Conservation (phyloP, 768 basidiomycete species). For the Auricularia sp. region DNA sequence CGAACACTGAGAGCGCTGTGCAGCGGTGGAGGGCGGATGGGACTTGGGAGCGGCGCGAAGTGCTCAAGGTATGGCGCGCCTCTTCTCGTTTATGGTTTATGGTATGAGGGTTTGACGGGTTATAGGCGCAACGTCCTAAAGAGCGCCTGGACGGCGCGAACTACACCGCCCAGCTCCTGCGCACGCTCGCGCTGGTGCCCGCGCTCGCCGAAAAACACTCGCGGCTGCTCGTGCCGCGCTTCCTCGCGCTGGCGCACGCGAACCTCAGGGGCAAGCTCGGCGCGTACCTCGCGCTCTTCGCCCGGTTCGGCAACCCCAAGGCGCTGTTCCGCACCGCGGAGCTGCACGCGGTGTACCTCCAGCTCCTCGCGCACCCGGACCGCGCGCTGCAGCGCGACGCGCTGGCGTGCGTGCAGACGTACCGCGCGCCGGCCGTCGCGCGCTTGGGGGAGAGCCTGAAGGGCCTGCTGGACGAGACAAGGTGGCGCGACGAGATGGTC, state of each 20-base stretch:
- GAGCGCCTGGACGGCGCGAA: conserved; percentile 59
- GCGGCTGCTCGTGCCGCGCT: conserved; percentile 76
- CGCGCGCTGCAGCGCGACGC: conserved; percentile 63
- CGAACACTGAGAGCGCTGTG: not conserved
- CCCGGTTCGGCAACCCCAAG: conserved; percentile 92
- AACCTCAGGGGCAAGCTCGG: not conserved
- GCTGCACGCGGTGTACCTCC: conserved; percentile 54
- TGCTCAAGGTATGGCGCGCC: no score
- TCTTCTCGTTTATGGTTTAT: no score
- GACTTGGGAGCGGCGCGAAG: not conserved
- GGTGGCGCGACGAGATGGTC: conserved; percentile 86
- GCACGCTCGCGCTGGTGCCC: conserved; percentile 55
- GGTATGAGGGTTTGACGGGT: no score
- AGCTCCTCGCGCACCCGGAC: conserved; percentile 80
- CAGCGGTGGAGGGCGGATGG: not conserved
- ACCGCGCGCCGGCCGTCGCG: conserved; percentile 52
- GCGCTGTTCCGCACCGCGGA: conserved; percentile 61
- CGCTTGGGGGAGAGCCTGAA: conserved; percentile 54
- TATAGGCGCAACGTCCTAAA: conserved; percentile 24
- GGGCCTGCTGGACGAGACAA: conserved; percentile 67
- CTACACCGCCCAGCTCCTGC: conserved; percentile 76
- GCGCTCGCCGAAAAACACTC: conserved; percentile 78
- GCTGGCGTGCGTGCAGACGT: conserved; percentile 70
- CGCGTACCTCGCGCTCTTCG: conserved; percentile 71
- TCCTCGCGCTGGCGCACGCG: conserved; percentile 37